Conservation (phyloP, 345 rosid species). For the Populus nigra region DNA sequence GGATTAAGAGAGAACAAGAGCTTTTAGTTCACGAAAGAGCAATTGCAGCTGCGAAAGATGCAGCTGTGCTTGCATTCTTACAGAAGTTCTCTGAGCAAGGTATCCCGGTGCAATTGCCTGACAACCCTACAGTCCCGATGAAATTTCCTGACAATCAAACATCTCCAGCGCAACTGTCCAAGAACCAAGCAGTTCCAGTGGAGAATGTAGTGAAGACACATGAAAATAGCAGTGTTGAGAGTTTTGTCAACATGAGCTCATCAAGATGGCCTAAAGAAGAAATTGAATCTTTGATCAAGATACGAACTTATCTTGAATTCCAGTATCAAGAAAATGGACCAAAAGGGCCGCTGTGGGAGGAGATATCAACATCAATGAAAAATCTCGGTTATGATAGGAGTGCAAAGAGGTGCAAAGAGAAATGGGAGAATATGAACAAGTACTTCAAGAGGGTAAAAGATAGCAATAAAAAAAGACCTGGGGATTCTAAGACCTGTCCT, state of each 20-base stretch:
- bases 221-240: constrained; percentile 8
- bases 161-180: neutral
- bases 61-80: constrained; percentile 29
- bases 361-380: constrained; percentile 30
- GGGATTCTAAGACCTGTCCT: constrained; percentile 31
- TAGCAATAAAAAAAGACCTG: constrained; percentile 33
- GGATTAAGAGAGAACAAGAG: constrained; percentile 31
- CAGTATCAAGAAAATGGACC: constrained; percentile 28
- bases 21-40: constrained; percentile 27
- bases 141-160: constrained; percentile 12
- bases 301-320: constrained; percentile 25
- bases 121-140: neutral
- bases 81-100: constrained; percentile 32
- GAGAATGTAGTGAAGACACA: constrained; percentile 14
- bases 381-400: constrained; percentile 27
- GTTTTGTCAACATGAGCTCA: constrained; percentile 13
- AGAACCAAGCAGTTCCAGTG: constrained; percentile 3
- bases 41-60: constrained; percentile 35
- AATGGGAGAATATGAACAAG: constrained; percentile 41
- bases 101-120: constrained; percentile 13
- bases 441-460: constrained; percentile 40
- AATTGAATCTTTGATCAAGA: constrained; percentile 30
- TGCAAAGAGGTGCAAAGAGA: constrained; percentile 37
- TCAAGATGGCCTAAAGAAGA: constrained; percentile 39
- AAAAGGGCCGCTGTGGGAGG: constrained; percentile 35